phyloP scores from a whole-genome alignment of 495 filamentous ascomycete genomes.

The Lentithecium fluviatile region DNA sequence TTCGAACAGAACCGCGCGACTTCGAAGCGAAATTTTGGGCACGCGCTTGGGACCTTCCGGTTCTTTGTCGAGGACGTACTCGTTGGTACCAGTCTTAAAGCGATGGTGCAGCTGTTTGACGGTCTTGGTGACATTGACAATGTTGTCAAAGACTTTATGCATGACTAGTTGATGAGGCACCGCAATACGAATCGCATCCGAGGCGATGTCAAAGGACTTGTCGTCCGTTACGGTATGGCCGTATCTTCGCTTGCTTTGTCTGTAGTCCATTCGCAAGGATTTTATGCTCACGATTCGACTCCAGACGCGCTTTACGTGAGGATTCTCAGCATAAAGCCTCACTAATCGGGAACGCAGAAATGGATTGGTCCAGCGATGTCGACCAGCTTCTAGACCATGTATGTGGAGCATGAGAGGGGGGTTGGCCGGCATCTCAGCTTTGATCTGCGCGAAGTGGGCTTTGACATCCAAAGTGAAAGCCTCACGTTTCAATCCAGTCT shows the following conservation, averaged over 20 bases:
- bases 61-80: constrained; percentile 77
- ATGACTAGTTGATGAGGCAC: constrained; percentile 94
- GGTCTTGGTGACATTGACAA: constrained; percentile 83
- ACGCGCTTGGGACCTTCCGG: constrained; percentile 83
- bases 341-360: constrained; percentile 73
- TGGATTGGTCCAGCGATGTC: constrained; percentile 80
- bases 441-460: constrained; percentile 77
- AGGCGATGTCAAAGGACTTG: constrained; percentile 76
- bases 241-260: constrained; percentile 68
- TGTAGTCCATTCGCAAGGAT: constrained; percentile 72
- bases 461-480: constrained; percentile 79
- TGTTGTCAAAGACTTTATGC: constrained; percentile 88
- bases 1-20: constrained; percentile 79
- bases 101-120: constrained; percentile 85
- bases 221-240: constrained; percentile 64
- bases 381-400: constrained; percentile 74
- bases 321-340: constrained; percentile 81
- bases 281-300: constrained; percentile 81
- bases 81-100: constrained; percentile 80
- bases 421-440: constrained; percentile 80
- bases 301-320: constrained; percentile 78
- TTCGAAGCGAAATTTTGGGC: constrained; percentile 77
- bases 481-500: constrained; percentile 48
- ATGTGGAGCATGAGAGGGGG: constrained; percentile 88
- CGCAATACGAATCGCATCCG: constrained; percentile 81